Base-by-base conservation (phyloP, 1,139 yeast species). In the Saccharomyces uvarum region DNA sequence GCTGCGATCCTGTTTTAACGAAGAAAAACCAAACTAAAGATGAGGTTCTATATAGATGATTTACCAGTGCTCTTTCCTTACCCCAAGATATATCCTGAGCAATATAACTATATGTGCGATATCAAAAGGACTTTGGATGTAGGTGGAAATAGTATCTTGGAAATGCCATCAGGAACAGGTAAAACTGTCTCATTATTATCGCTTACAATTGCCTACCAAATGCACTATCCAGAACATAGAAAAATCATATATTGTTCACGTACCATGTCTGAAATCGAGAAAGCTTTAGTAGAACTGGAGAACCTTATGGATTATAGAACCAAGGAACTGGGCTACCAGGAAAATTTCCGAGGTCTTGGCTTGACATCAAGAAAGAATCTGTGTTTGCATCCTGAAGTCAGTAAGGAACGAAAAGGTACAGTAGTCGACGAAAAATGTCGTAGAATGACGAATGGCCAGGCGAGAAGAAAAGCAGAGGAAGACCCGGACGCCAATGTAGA, bases 91-190 rank as follows among this genome's bases (percentile, higher is more conserved):
- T 93, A 93, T 69, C 99, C 99, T 1, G 99, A 93, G 72, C 99
- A 93, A 70, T 93, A 91, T 77, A 93, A 93, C 48, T 93, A 93
- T 73, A 93, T 93, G 98, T 82, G 95, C 63, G 98, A 93, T 70
- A 86, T 93, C 63, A 93, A 93, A 74, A 84, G 85, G 69, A 88
- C 98, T 1, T 74, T 93, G 51, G 99, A 93, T 75, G 96, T 86
- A 1, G 98, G 98, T 1, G 99, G 98, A n/a, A 90, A 91, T 70
- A 88, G 97, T 73, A 91, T 93, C 54, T 72, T 93, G 67, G 99
- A 93, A 74, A 93, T 93, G 99, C 99, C 99, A 64, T 93, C 99
- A 14, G 99, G 99, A 2, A 93, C 99, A 3, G 99, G 99, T 48
- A 93, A 93, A 70, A 93, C 99, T 46, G 88, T 93, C 2, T 90